Evolutionary conservation across 345 rosid genomes (phyloP), one percentile per base, ranked within the genome.

Genomic region (Populus simonii): DNA sequence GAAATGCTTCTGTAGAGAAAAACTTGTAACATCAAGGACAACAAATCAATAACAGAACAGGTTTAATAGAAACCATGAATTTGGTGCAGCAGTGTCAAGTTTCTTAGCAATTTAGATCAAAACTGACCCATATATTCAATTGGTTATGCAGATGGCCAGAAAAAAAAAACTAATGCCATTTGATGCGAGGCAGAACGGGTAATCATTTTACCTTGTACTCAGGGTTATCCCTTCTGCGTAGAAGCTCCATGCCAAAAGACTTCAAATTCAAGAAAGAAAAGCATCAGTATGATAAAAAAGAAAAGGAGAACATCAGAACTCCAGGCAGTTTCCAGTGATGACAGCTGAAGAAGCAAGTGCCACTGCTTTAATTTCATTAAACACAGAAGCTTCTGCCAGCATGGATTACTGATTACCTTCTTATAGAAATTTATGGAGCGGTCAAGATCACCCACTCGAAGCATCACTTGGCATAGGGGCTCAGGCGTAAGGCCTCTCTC

Each of bases 161-260:
- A 63, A 71, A 33, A 74, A 18, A 10, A 62, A 47, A 38, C 7
- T 13, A 23, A 57, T 20, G 68, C 51, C 6, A 59, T 29, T 41
- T 35, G 20, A n/a, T 39, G 39, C 22, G 13, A 38, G 27, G 72
- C 15, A 25, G 49, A 51, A 62, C 7, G 23, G 3, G 16, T 15
- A 43, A 53, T 47, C 18, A 47, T 33, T n/a, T 45, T 67, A 73
- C 84, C 80, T 59, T 35, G 23, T 70, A 29, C 59, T 76, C 63
- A 12, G 84, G 77, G 38, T 57, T 41, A 25, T 81, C 83, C n/a
- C 27, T 68, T 73, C 23, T 67, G 51, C 70, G 57, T 33, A 81
- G 80, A 35, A 75, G 80, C 68, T 76, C 71, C 83, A 81, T 76
- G 51, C 80, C 80, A 57, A 81, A 76, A 66, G 80, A 80, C 83